phyloP scores from a whole-genome alignment of 192 early-diverging fungal species.

The Dissophora globulifera region DNA sequence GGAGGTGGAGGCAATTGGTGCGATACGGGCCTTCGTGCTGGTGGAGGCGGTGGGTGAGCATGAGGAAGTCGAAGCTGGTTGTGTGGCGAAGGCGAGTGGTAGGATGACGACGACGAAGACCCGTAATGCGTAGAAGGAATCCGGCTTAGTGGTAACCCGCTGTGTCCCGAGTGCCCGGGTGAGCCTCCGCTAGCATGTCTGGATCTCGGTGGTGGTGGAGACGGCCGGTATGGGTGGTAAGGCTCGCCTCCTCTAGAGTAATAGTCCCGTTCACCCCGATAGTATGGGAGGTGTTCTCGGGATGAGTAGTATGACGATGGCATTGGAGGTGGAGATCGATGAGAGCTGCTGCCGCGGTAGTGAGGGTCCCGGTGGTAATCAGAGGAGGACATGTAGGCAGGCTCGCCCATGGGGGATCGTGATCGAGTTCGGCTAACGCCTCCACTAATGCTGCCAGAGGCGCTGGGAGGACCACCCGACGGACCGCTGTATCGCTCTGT shows the following conservation, averaged over 20 bases:
- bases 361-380: slow-evolving; percentile 47
- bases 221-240: slow-evolving; percentile 48
- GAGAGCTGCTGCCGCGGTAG: slow-evolving; percentile 27
- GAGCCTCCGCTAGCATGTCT: slow-evolving; percentile 43
- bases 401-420: slow-evolving; percentile 35
- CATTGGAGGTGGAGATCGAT: slow-evolving; percentile 40
- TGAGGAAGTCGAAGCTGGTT: slow-evolving; percentile 48
- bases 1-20: slow-evolving; percentile 40
- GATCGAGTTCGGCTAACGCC: slow-evolving; percentile 21
- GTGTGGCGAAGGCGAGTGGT: slow-evolving; percentile 48
- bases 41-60: slow-evolving; percentile 50
- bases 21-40: slow-evolving; percentile 36
- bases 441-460: not conserved
- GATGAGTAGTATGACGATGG: slow-evolving; percentile 42
- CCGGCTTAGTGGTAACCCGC: slow-evolving; percentile 18
- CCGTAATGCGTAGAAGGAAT: slow-evolving; percentile 31
- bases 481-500: slow-evolving; percentile 33
- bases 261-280: slow-evolving; percentile 44
- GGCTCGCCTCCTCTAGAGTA: slow-evolving; percentile 33
- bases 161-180: slow-evolving; percentile 36
- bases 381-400: slow-evolving; percentile 12
- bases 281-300: slow-evolving; percentile 45
- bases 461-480: slow-evolving; percentile 1
- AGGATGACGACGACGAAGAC: slow-evolving; percentile 18
- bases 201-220: slow-evolving; percentile 48